Base-by-base conservation (phyloP, 768 basidiomycete genomes). In the Hygrocybe coccinea region DNA sequence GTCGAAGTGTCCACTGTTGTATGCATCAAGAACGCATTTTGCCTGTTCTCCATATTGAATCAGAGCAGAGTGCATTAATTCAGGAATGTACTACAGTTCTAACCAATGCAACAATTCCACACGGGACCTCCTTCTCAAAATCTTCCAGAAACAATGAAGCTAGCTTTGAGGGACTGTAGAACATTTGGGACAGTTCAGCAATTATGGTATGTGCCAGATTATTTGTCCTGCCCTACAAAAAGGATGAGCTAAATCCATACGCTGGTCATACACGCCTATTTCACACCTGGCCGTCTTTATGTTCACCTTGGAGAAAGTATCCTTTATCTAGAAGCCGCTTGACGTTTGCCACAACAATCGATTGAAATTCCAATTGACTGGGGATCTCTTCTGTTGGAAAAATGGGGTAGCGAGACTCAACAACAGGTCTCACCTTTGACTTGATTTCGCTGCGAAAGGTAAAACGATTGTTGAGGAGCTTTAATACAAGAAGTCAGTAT, bases 91-190 rank as follows among this genome's bases (percentile, higher is more conserved):
- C 52, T 36, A 48, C 56, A 21, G 60, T 59, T 45, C 56, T 49
- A 19, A 54, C 55, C 19, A 59, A 34, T 21, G 52, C 52, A 25
- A 59, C 33, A 3, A 50, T 46, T 45, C 45, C 29, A 14, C 45
- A 55, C 22, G 60, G 57, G 25, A 61, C 55, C 34, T 48, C 52
- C 3, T 52, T 24, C 17, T 46, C 29, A 34, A 61, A 59, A 24
- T 56, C 52, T 1, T 51, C 58, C 3, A 47, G 58, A 39, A 54
- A 59, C 14, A 6, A 11, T 17, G 46, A 48, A 9, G 58, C 60
- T 37, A 59, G 50, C 19, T 35, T 49, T 15, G 15, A 12, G 10
- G 48, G 48, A 12, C 48, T 24, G 29, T 49, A 49, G 21, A 49
- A 49, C 9, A 8, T 12, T 49, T 49, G 48, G 25, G 21, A 49